Conservation (phyloP, 108 stramenopile genomes). For the Parmales sp. region DNA sequence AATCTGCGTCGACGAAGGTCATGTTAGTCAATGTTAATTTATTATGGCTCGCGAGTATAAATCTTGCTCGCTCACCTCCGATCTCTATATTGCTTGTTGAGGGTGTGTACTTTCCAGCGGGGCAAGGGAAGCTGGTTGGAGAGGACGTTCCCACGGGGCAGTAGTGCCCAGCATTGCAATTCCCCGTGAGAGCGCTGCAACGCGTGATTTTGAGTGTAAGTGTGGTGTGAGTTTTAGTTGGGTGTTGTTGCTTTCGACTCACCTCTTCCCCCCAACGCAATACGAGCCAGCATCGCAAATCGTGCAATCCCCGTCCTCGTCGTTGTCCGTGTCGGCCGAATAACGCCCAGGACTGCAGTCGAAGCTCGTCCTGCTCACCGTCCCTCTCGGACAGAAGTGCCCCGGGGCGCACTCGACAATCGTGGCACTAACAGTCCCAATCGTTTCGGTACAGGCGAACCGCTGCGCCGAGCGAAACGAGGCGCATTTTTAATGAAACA, state of each 20-base stretch:
- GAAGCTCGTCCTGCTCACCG: conserved; percentile 6
- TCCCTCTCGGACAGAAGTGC: conserved; percentile 29
- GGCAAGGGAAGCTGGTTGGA: conserved; percentile 24
- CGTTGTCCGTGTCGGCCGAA: not conserved
- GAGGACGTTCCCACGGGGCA: conserved; percentile 34
- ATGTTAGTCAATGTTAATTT: no score
- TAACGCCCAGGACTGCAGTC: conserved; percentile 34
- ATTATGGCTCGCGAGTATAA: no score
- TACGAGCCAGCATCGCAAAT: conserved; percentile 18
- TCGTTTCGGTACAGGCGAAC: not conserved
- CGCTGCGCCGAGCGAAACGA: no score
- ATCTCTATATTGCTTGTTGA: conserved; percentile 3
- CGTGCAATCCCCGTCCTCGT: conserved; percentile 17
- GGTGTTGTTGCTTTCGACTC: conserved; percentile 7
- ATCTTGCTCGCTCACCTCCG: no score
- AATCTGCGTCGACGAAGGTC: no score
- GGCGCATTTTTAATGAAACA: no score
- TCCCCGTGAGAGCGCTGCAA: not conserved
- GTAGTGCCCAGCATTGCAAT: conserved; percentile 37
- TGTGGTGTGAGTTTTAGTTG: not conserved
- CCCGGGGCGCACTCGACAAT: conserved; percentile 20
- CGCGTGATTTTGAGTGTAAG: not conserved
- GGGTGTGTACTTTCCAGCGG: conserved; percentile 28
- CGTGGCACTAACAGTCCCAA: not conserved
- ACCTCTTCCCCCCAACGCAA: conserved; percentile 1